Conservation (phyloP, 2,329 filamentous ascomycete genomes). For the Endoconidiophora polonica region DNA sequence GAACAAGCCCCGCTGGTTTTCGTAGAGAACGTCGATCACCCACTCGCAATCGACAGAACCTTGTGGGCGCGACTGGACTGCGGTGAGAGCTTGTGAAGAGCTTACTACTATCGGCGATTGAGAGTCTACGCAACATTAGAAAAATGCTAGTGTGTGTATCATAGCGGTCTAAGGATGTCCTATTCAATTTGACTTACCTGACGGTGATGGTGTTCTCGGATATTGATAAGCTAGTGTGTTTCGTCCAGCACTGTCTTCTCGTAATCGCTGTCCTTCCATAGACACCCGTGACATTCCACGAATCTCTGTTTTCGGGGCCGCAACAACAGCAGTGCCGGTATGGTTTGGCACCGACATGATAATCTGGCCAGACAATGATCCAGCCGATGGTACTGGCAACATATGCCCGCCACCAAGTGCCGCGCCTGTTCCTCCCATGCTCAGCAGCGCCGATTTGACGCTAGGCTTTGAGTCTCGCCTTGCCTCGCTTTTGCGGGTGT, state of each 20-base stretch:
- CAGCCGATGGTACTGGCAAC: conserved; percentile 10
- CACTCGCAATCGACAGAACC: conserved; percentile 25
- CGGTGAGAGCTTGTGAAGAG: background rate
- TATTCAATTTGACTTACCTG: no score
- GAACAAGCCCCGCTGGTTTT: conserved; percentile 86
- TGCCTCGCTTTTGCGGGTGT: background rate
- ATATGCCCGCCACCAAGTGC: conserved; percentile 7
- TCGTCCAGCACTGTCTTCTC: background rate
- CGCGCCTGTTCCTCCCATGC: conserved; percentile 8
- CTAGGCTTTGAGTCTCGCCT: background rate
- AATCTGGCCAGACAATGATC: conserved; percentile 1
- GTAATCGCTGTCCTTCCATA: background rate
- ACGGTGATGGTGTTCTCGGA: no score
- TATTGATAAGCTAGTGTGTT: background rate
- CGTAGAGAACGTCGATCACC: conserved; percentile 76
- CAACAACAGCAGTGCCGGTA: conserved; percentile 3
- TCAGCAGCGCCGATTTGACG: conserved; percentile 13
- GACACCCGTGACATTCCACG: conserved; percentile 8
- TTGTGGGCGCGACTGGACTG: background rate
- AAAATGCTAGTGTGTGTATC: background rate
- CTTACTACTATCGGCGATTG: background rate
- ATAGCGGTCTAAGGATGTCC: background rate
- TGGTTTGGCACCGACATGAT: conserved; percentile 12
- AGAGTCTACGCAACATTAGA: background rate
- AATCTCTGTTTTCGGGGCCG: conserved; percentile 6